Conservation (phyloP, 1,284 basidiomycete species). For the Melampsora allii-populina region DNA sequence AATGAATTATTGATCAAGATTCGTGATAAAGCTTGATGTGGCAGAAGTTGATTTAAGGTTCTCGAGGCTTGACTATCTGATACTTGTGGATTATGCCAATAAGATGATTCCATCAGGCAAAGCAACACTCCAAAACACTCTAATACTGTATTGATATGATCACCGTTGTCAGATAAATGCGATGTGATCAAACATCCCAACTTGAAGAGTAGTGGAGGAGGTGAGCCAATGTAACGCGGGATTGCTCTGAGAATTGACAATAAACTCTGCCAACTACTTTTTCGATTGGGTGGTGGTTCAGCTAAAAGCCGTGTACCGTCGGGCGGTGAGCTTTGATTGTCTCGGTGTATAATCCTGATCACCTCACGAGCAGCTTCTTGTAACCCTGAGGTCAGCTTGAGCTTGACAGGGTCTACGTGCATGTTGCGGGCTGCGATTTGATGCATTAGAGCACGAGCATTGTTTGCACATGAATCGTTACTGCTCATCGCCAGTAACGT, state of each 20-base stretch:
- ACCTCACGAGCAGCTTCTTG: constrained; percentile 17
- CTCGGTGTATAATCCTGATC: constrained; percentile 14
- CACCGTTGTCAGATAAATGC: constrained; percentile 32
- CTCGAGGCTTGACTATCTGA: background rate
- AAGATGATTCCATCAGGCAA: constrained; percentile 13
- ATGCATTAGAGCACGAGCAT: constrained; percentile 28
- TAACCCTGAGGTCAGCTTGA: constrained; percentile 3
- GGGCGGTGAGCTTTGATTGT: background rate
- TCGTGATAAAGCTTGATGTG: constrained; percentile 9
- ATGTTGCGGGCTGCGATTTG: background rate
- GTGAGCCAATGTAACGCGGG: constrained; percentile 1
- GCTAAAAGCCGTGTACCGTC: constrained; percentile 4
- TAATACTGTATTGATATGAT: constrained; percentile 15
- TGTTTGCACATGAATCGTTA: constrained; percentile 16
- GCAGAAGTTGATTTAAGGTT: background rate
- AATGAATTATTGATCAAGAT: constrained; percentile 17
- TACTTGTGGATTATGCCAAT: constrained; percentile 18
- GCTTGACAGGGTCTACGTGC: background rate
- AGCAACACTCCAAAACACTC: constrained; percentile 29
- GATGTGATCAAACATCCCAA: constrained; percentile 20
- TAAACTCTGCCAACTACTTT: constrained; percentile 34
- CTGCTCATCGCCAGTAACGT: constrained; percentile 30
- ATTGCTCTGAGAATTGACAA: constrained; percentile 24
- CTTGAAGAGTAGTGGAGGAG: constrained; percentile 1
- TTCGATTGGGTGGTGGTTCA: constrained; percentile 23